phyloP scores from a whole-genome alignment of 176 grass and related monocot species.

The Triticum monococcum region DNA sequence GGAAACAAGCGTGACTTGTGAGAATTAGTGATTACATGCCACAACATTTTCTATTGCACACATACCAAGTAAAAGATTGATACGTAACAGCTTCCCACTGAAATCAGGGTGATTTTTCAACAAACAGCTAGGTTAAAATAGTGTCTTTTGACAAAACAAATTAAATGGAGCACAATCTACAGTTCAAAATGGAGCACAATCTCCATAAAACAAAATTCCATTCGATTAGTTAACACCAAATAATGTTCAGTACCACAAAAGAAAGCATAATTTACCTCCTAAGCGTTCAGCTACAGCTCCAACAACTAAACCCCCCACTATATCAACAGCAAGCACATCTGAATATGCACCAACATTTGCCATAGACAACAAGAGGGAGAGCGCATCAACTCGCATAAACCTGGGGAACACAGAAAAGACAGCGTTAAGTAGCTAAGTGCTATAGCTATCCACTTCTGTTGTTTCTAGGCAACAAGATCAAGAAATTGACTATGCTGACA shows the following conservation, averaged over 20 bases:
- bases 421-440: conserved; percentile 21
- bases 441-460: neutral
- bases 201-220: neutral
- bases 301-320: conserved; percentile 78
- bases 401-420: conserved; percentile 36
- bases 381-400: conserved; percentile 86
- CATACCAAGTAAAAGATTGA: neutral
- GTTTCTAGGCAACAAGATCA: neutral
- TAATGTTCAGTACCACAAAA: conserved; percentile 5
- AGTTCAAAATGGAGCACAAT: neutral
- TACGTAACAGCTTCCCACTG: no score
- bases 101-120: neutral
- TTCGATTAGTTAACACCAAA: neutral
- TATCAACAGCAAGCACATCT: conserved; percentile 81
- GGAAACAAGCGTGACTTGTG: neutral
- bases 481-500: neutral
- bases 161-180: neutral
- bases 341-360: conserved; percentile 84
- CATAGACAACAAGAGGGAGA: conserved; percentile 81
- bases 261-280: conserved; percentile 59
- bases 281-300: conserved; percentile 84
- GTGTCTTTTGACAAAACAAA: neutral
- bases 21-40: neutral
- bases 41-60: neutral
- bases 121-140: neutral